These are phyloP conservation scores for Gossypium trilobum DNA, from an alignment of 441 rosid genomes.

Conservation along the genomic window DNA sequence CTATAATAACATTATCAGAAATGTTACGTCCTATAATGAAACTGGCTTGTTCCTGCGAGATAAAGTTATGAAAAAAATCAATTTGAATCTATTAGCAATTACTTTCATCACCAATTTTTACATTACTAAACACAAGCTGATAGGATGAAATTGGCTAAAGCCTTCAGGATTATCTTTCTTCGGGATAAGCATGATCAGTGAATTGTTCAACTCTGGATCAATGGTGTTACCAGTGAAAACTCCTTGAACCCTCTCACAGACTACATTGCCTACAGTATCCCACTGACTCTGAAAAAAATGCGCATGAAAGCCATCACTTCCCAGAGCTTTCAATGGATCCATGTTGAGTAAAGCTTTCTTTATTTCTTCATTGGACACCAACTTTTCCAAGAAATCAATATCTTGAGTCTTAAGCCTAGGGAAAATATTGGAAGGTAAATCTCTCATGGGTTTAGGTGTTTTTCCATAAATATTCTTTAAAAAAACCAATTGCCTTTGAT, in stretches of 20 bases:
- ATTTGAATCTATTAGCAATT: too few relatives aligned
- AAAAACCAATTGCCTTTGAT: neutral
- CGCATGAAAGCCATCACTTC: neutral
- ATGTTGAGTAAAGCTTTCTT: too few relatives aligned
- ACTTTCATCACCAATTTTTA: too few relatives aligned
- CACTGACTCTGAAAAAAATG: neutral
- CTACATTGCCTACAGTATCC: neutral
- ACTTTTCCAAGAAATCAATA: neutral
- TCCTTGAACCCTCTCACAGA: neutral
- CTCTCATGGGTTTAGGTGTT: neutral
- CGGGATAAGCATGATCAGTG: neutral
- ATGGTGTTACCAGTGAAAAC: neutral
- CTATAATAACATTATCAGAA: too few relatives aligned
- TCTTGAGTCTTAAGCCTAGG: neutral
- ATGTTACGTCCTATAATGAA: too few relatives aligned
- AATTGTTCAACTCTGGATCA: neutral
- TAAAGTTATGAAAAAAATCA: too few relatives aligned
- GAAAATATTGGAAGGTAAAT: neutral
- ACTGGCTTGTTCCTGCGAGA: too few relatives aligned
- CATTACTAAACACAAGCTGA: too few relatives aligned
- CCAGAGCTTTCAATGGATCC: neutral
- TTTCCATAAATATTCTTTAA: neutral
- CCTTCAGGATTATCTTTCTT: neutral
- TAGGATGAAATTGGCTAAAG: too few relatives aligned
- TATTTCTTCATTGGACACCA: neutral